These are phyloP conservation scores for Dioszegia hungarica DNA, from an alignment of 768 basidiomycete species.

Conservation along the genomic window DNA sequence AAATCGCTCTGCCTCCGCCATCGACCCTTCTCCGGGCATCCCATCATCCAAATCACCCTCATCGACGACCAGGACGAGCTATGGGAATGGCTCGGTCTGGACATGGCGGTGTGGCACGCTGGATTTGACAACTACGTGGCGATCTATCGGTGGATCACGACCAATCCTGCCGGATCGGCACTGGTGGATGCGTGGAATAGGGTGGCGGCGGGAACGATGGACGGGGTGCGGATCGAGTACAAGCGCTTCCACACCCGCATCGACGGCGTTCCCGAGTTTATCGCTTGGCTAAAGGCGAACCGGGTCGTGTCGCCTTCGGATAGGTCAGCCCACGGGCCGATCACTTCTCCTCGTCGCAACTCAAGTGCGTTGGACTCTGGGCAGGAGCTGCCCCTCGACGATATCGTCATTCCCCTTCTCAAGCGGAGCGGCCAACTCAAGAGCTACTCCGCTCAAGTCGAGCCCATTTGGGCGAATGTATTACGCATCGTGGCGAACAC, in stretches of 20 bases:
- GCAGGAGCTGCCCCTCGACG: conserved; percentile 1
- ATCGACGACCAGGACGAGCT: neutral
- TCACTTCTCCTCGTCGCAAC: too few relatives aligned
- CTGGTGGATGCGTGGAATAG: neutral
- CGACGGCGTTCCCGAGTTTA: conserved; percentile 2
- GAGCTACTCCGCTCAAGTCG: neutral
- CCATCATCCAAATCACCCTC: conserved; percentile 1
- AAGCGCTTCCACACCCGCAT: neutral
- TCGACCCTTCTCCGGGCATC: neutral
- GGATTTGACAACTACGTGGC: conserved; percentile 1
- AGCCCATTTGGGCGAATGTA: neutral
- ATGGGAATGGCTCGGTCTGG: neutral
- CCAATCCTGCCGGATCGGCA: neutral
- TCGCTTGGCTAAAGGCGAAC: neutral
- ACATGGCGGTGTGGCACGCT: neutral
- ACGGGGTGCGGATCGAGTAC: neutral
- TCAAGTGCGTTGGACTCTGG: too few relatives aligned
- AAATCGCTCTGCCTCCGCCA: neutral
- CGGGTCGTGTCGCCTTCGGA: too few relatives aligned
- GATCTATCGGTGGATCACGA: conserved; percentile 5
- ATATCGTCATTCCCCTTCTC: neutral
- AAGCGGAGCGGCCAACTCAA: neutral
- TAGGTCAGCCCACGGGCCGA: too few relatives aligned
- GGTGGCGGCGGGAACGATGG: conserved; percentile 2
- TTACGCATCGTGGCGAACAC: neutral